phyloP scores from a whole-genome alignment of 257 asterid species.

The Jaltomata sinuosa region DNA sequence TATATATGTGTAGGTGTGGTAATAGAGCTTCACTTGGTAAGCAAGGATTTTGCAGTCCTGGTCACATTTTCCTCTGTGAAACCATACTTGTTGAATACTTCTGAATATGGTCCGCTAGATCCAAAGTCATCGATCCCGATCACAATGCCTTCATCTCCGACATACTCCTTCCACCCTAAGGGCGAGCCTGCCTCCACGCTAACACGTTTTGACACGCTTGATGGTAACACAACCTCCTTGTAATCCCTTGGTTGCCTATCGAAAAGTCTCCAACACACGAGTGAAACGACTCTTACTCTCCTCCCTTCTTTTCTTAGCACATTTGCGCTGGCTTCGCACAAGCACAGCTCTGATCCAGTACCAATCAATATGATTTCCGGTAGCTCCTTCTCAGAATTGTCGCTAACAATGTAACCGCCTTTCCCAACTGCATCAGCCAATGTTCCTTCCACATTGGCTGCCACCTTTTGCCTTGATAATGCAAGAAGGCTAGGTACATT shows the following conservation, averaged over 20 bases:
- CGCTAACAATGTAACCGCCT: slow-evolving; percentile 45
- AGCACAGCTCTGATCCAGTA: slow-evolving; percentile 42
- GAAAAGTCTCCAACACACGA: slow-evolving; percentile 47
- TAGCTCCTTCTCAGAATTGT: slow-evolving; percentile 16
- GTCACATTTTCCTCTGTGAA: slow-evolving; percentile 36
- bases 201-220: slow-evolving; percentile 20
- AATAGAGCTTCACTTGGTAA: slow-evolving; percentile 9
- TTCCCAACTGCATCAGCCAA: slow-evolving; percentile 24
- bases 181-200: slow-evolving; percentile 50
- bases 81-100: slow-evolving; percentile 33
- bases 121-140: slow-evolving; percentile 41
- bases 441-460: slow-evolving; percentile 33
- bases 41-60: slow-evolving; percentile 22
- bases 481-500: slow-evolving; percentile 30
- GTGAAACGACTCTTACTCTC: slow-evolving; percentile 44
- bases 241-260: slow-evolving; percentile 30
- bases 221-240: slow-evolving; percentile 38
- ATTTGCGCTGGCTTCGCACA: slow-evolving; percentile 29
- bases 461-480: slow-evolving; percentile 38
- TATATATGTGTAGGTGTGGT: neutral
- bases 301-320: slow-evolving; percentile 35
- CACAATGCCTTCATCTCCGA: slow-evolving; percentile 30
- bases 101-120: slow-evolving; percentile 36
- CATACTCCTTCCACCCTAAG: slow-evolving; percentile 47
- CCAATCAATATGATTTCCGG: slow-evolving; percentile 46